A percentile compares a stretch with the other conserved stretches of the same genome.
Evolutionary conservation across 2,329 filamentous ascomycete species (phyloP).

Genomic region (Scedosporium apiospermum): DNA sequence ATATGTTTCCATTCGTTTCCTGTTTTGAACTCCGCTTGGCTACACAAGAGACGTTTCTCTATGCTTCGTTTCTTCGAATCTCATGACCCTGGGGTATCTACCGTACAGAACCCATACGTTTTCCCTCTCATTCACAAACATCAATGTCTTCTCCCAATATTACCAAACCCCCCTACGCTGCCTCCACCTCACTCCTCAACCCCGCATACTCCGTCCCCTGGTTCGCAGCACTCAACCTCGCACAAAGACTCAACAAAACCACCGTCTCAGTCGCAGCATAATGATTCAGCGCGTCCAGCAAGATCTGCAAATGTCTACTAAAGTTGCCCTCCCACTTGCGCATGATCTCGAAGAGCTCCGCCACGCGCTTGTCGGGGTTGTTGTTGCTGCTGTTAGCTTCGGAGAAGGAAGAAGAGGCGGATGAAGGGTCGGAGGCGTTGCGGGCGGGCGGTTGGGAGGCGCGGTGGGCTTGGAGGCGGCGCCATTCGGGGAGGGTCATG

Average conservation of each 20-base stretch:
- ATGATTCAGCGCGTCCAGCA: conserved; percentile 92
- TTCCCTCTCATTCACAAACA: background rate
- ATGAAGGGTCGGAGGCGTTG: conserved; percentile 18
- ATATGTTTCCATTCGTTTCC: too few relatives aligned
- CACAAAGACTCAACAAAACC: conserved; percentile 80
- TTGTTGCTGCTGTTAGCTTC: conserved; percentile 23
- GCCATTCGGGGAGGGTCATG: conserved; percentile 54
- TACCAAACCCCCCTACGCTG: conserved; percentile 10
- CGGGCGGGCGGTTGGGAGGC: conserved; percentile 23
- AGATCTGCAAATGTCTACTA: conserved; percentile 79
- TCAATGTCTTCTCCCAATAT: background rate
- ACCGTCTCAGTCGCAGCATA: conserved; percentile 97
- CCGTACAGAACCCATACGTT: background rate
- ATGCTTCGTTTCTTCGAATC: background rate
- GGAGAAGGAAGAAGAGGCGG: conserved; percentile 21
- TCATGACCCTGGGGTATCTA: background rate
- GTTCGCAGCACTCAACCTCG: conserved; percentile 69
- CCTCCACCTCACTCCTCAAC: conserved; percentile 48
- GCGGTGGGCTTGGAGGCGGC: conserved; percentile 41
- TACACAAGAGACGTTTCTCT: too few relatives aligned
- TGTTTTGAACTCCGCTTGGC: background rate
- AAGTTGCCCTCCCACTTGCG: conserved; percentile 92
- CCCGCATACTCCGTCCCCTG: conserved; percentile 62
- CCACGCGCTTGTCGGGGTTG: conserved; percentile 22
- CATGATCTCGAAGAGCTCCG: conserved; percentile 68